Evolutionary conservation across 1,139 yeast species (phyloP).

Genomic region (Saccharomycopsis crataegensis): DNA sequence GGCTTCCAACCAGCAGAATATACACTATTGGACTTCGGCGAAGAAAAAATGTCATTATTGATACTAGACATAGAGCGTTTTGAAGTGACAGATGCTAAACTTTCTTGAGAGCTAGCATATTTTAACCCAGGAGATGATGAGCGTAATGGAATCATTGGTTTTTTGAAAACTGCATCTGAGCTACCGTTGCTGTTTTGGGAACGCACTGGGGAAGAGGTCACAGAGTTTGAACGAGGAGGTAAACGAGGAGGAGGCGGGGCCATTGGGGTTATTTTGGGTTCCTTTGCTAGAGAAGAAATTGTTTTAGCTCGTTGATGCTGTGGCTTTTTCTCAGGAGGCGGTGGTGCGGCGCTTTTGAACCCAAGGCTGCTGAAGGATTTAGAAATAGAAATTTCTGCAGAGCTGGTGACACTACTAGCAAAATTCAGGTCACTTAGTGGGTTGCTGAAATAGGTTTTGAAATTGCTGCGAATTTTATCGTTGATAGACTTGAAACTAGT

Average conservation of each 20-base stretch:
- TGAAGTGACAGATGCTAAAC: neutral
- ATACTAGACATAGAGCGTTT: neutral
- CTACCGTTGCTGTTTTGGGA: too few relatives aligned
- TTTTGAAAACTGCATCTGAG: neutral
- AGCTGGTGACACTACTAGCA: neutral
- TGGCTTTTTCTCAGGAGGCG: too few relatives aligned
- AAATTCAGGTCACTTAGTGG: slow-evolving; percentile 5
- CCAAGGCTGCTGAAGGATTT: neutral
- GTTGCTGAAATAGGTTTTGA: slow-evolving; percentile 8
- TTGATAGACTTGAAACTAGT: neutral
- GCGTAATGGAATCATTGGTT: slow-evolving; percentile 2
- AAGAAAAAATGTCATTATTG: neutral
- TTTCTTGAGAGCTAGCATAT: neutral
- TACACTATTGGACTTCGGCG: neutral
- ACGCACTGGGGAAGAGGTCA: too few relatives aligned
- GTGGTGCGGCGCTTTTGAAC: neutral
- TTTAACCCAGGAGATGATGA: neutral
- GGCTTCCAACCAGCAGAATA: neutral
- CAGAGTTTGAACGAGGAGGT: neutral
- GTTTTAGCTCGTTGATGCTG: neutral
- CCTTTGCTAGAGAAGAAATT: neutral
- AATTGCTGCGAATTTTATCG: slow-evolving; percentile 5
- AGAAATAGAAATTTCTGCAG: neutral
- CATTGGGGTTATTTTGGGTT: neutral
- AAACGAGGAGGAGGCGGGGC: neutral